Base-by-base conservation (phyloP, 75 land plant genomes). In the Pinus tabuliformis region DNA sequence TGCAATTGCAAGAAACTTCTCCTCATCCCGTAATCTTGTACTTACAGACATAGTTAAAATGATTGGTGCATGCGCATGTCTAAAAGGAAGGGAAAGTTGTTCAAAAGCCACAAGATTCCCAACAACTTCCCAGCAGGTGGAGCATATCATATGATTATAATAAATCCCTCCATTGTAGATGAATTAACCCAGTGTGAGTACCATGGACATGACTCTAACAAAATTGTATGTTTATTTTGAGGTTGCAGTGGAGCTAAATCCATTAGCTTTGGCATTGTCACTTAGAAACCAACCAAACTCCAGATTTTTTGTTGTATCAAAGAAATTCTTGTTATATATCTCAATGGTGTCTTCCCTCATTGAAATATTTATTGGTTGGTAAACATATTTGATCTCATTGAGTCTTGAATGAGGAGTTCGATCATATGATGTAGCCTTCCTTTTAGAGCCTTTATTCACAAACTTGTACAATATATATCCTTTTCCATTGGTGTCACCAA, bases 281-380 rank as follows among this genome's bases (percentile, higher is more conserved):
- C 78, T 75, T 22, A 89, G 76, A 58, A 75, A 20, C 99, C 99
- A 97, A 62, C 72, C 56, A 70, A 95, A 91, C 39, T 83, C 86
- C 45, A 91, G 12, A 57, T 26, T 81, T 78, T 86, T 63, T 26
- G 95, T 84, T 82, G 94, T 71, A 58, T 81, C 84, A 77, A 89
- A 97, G 85, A 88, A 95, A n/a, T 91, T 79, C 66, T 78, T 77
- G 75, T 97, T 97, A 61, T 66, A 63, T 68, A 97, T 87, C 99
- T 97, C n/a, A n/a, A n/a, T n/a, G n/a, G n/a, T n/a, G n/a, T n/a
- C n/a, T n/a, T n/a, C n/a, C n/a, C n/a, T n/a, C n/a, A n/a, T n/a
- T n/a, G n/a, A n/a, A n/a, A n/a, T n/a, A n/a, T n/a, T n/a, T n/a
- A n/a, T n/a, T n/a, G n/a, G n/a, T n/a, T n/a, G n/a, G n/a, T n/a